Conservation (phyloP, 148 eudicot genomes). For the Vaccinium myrtillus region DNA sequence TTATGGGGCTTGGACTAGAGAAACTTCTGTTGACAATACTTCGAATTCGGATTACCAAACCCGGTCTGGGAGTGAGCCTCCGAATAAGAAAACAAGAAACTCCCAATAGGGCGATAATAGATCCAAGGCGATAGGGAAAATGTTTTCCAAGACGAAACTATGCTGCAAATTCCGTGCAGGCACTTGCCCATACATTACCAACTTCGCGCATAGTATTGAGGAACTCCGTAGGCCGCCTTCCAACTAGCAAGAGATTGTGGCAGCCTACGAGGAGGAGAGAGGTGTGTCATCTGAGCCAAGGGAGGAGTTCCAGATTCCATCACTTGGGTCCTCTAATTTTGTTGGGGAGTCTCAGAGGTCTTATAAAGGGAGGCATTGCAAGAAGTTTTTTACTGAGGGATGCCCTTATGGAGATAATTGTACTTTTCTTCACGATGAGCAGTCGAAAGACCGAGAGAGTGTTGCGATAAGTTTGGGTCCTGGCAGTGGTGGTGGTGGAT, state of each 20-base stretch:
- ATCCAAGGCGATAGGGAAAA: conserved; percentile 84
- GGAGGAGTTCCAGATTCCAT: conserved; percentile 86
- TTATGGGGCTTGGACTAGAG: conserved; percentile 8
- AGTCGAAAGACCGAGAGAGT: conserved; percentile 80
- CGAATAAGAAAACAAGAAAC: background rate
- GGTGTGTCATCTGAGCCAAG: conserved; percentile 40
- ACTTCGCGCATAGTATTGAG: conserved; percentile 87
- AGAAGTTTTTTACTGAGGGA: conserved; percentile 85
- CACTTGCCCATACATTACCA: conserved; percentile 81
- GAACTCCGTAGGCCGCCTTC: conserved; percentile 95
- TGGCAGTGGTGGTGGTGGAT: conserved; percentile 41
- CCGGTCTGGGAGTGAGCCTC: conserved; percentile 2
- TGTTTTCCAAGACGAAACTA: conserved; percentile 89
- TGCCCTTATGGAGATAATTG: conserved; percentile 95
- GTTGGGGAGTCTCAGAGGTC: conserved; percentile 71
- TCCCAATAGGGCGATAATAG: conserved; percentile 26
- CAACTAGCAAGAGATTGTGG: conserved; percentile 96
- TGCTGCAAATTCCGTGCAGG: conserved; percentile 93
- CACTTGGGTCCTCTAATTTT: conserved; percentile 45
- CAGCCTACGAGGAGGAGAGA: conserved; percentile 53
- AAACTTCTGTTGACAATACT: conserved; percentile 2
- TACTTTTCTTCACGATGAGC: conserved; percentile 92
- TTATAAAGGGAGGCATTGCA: conserved; percentile 86
- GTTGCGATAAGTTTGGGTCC: conserved; percentile 57
- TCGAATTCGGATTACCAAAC: conserved; percentile 7